Base-by-base conservation (phyloP, 495 filamentous ascomycete species). In the Hypoxylon rickii region DNA sequence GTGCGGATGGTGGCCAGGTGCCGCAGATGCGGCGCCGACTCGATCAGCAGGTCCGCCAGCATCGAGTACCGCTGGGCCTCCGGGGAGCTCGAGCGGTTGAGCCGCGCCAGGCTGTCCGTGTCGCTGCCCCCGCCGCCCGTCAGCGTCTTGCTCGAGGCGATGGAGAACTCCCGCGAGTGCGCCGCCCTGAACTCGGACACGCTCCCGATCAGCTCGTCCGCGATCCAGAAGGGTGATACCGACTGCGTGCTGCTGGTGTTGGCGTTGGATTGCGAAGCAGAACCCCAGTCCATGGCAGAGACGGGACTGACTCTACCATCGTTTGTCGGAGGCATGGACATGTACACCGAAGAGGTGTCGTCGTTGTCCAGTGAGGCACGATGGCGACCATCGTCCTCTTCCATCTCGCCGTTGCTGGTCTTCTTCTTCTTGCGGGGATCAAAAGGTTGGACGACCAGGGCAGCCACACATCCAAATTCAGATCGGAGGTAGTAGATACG, bases 31-130 rank as follows among this genome's bases (percentile, higher is more conserved):
- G 55, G 61, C n/a, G 55, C 55, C 21, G 61, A 51, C 17, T 55
- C 61, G 15, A 60, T 59, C 10, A 64, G 50, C n/a, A 64, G 55
- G 42, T 64, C 61, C 4, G 55, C 50, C n/a, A 64, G 15, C 2
- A 33, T 41, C 5, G 51, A 12, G 13, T 46, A 49, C 16, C 45
- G 39, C 17, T 64, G 44, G 2, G 37, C 3, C 2, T 55, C 34
- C 7, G 46, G 36, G 11, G 24, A 3, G 20, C 40, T 49, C 20
- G 51, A 20, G 2, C 17, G 17, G 21, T 29, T 22, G 4, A 53
- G 43, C 13, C 40, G 50, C 19, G 33, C 24, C n/a, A 32, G 41
- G 36, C 44, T 59, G 12, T 29, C 61, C 5, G 21, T 16, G n/a
- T 64, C 55, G 39, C 40, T 51, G 18, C 34, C n/a, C 7, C 21